phyloP scores from a whole-genome alignment of 768 basidiomycete species.

The Tylopilus felleus region DNA sequence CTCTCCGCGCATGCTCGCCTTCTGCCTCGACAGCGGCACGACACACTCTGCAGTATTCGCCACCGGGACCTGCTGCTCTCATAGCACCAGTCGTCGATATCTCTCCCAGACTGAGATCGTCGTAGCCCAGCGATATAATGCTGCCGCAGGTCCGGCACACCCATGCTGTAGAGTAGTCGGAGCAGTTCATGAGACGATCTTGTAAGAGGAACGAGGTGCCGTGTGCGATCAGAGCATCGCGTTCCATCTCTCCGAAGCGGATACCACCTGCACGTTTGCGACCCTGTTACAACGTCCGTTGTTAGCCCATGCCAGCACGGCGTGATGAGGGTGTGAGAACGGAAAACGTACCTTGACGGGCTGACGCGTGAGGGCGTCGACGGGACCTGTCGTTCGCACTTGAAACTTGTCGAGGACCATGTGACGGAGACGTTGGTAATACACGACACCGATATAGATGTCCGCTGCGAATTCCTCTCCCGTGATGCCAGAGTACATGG shows the following conservation, averaged over 20 bases:
- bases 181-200: conserved; percentile 99
- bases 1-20: conserved; percentile 56
- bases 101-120: conserved; percentile 76
- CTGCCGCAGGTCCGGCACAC: conserved; percentile 96
- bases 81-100: conserved; percentile 46
- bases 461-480: conserved; percentile 98
- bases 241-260: conserved; percentile 99
- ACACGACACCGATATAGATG: conserved; percentile 97
- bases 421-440: conserved; percentile 97
- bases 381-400: conserved; percentile 96
- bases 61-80: conserved; percentile 67
- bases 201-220: conserved; percentile 98
- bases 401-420: conserved; percentile 99
- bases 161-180: conserved; percentile 99
- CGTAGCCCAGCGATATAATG: conserved; percentile 93
- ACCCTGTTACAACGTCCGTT: conserved; percentile 50
- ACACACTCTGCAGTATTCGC: conserved; percentile 97
- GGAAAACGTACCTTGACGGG: conserved; percentile 79
- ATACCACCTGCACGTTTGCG: conserved; percentile 98
- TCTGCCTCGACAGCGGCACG: conserved; percentile 65
- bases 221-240: conserved; percentile 97
- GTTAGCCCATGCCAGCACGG: conserved; percentile 2
- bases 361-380: conserved; percentile 93
- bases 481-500: conserved; percentile 99
- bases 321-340: not conserved